A percentile compares a stretch with the other conserved stretches of the same genome.
Evolutionary conservation across 371 early-diverging fungal species (phyloP).

Genomic region (Quaeritorhiza haematococci): DNA sequence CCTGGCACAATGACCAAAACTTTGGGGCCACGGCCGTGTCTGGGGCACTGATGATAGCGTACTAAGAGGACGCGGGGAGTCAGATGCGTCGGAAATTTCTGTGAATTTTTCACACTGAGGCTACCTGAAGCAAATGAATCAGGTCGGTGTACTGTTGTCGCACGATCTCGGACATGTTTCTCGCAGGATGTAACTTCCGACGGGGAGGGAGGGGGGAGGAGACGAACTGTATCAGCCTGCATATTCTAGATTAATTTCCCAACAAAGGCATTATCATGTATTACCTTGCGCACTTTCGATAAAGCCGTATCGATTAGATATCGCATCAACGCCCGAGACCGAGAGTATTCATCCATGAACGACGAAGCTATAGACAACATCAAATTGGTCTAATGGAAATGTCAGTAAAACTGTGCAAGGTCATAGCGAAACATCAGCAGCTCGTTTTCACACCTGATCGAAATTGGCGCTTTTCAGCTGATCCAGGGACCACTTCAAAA

Average conservation of each 20-base stretch:
- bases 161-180: not conserved
- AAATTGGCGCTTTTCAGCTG: conserved; percentile 44
- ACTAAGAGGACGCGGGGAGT: not conserved
- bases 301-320: conserved; percentile 58
- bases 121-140: not conserved
- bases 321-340: conserved; percentile 63
- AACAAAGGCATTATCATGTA: no score
- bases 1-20: not conserved
- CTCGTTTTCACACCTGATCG: conserved; percentile 61
- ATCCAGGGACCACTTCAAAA: conserved; percentile 59
- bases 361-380: conserved; percentile 60
- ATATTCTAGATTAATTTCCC: no score
- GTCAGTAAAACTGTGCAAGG: not conserved
- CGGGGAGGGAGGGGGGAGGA: no score
- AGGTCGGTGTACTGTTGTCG: not conserved
- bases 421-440: conserved; percentile 14
- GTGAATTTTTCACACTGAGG: not conserved
- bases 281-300: conserved; percentile 52
- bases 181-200: no score
- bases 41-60: not conserved
- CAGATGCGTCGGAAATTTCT: not conserved
- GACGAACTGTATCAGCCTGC: no score
- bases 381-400: conserved; percentile 17
- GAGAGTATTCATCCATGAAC: conserved; percentile 61
- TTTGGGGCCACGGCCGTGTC: not conserved